These are phyloP conservation scores for Saccharomyces eubayanus DNA, from an alignment of 805 yeast genomes.

Conservation along the genomic window DNA sequence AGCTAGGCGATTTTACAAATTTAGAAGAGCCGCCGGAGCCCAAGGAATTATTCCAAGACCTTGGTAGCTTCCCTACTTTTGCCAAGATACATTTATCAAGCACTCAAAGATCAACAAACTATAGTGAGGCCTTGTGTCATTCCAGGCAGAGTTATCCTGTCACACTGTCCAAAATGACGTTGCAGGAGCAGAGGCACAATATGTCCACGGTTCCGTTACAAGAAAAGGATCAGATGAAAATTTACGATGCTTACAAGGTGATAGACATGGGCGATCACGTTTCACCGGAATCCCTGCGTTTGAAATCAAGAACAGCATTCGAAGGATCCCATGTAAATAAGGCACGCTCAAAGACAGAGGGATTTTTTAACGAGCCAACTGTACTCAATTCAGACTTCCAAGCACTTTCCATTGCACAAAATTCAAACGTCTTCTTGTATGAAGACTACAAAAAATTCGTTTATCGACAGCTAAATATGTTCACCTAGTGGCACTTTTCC, in stretches of 20 bases:
- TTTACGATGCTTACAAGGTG: neutral
- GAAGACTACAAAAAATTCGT: neutral
- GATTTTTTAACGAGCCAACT: neutral
- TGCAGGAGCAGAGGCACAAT: neutral
- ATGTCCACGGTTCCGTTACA: neutral
- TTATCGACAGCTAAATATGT: neutral
- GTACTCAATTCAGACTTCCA: neutral
- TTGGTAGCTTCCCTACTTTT: neutral
- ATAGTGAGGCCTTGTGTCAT: neutral
- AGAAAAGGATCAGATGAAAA: neutral
- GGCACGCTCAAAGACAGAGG: too few relatives aligned
- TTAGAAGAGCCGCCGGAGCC: neutral
- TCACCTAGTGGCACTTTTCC: neutral
- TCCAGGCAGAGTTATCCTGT: neutral
- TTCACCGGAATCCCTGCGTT: neutral
- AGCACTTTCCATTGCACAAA: neutral
- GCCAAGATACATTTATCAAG: neutral
- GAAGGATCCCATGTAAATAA: neutral
- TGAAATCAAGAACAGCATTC: neutral
- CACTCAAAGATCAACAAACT: neutral
- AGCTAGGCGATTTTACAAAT: neutral
- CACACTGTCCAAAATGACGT: neutral
- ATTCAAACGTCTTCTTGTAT: neutral
- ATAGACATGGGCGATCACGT: slow-evolving; percentile 1
- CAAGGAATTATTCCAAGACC: neutral